Conservation (phyloP, 2,329 filamentous ascomycete species). For the Aspergillus neoniger region DNA sequence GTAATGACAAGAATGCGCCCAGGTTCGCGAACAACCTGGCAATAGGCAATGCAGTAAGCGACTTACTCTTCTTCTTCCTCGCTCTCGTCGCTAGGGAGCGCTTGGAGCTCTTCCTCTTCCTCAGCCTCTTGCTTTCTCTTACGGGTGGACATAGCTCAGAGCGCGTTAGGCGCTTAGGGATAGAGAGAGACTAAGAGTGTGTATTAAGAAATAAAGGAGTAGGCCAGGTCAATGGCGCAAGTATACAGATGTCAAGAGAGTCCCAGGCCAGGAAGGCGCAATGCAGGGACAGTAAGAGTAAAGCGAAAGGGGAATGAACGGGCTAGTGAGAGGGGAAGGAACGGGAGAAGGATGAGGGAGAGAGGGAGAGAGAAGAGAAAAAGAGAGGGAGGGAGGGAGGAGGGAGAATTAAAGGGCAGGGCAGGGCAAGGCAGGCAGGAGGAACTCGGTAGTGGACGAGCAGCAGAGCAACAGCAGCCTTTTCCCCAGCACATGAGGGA, state of each 20-base stretch:
- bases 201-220: constrained; percentile 6
- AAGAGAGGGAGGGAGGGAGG: constrained; percentile 27
- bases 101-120: constrained; percentile 50
- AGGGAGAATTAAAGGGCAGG: constrained; percentile 24
- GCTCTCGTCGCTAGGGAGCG: constrained; percentile 52
- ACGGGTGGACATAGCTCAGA: constrained; percentile 47
- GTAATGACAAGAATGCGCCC: neutral
- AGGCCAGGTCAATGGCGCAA: constrained; percentile 16
- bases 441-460: constrained; percentile 49
- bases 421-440: constrained; percentile 32
- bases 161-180: neutral
- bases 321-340: constrained; percentile 40
- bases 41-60: neutral
- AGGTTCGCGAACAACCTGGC: neutral
- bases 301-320: constrained; percentile 20
- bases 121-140: constrained; percentile 54
- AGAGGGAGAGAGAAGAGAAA: constrained; percentile 37
- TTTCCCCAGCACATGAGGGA: constrained; percentile 5
- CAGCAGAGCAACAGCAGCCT: constrained; percentile 53
- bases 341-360: constrained; percentile 38
- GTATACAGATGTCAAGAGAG: neutral
- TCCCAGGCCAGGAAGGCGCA: constrained; percentile 37
- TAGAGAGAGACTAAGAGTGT: neutral
- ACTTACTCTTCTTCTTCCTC: constrained; percentile 55
- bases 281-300: constrained; percentile 46